Percentiles rank a stretch among this genome's conserved stretches.
Evolutionary conservation across 768 basidiomycete species (phyloP).

Genomic region (Pisolithus albus): DNA sequence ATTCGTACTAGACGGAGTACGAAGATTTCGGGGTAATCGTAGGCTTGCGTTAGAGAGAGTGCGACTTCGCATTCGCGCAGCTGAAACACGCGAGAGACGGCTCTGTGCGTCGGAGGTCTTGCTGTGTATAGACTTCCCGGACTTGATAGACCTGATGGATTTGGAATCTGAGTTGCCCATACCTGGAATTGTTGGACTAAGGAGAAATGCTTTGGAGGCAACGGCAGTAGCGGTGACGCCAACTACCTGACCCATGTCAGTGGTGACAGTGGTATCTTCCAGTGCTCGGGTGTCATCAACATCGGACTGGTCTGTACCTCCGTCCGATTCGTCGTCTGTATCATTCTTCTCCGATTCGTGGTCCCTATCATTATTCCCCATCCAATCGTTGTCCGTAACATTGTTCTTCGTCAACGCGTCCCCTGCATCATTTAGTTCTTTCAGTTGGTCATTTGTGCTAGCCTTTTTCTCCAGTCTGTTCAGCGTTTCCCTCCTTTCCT

Average conservation of each 20-base stretch:
- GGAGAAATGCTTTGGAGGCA: constrained; percentile 30
- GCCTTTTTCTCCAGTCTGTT: constrained; percentile 9
- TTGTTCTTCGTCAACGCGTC: no score
- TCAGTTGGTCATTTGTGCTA: no score
- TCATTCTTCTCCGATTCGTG: constrained; percentile 2
- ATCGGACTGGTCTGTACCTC: constrained; percentile 2
- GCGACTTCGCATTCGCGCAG: constrained; percentile 59
- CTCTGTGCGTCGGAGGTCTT: constrained; percentile 23
- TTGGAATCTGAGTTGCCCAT: constrained; percentile 11
- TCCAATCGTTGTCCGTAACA: no score
- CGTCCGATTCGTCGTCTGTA: constrained; percentile 17
- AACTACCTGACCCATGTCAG: constrained; percentile 27
- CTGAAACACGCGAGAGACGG: constrained; percentile 42
- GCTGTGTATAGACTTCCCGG: constrained; percentile 15
- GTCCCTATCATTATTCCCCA: no score
- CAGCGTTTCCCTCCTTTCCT: constrained; percentile 12
- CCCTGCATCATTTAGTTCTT: no score
- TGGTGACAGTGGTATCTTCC: constrained; percentile 18
- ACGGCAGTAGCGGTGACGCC: constrained; percentile 34
- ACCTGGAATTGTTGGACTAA: constrained; percentile 7
- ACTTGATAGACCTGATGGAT: constrained; percentile 22
- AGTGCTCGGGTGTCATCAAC: constrained; percentile 23
- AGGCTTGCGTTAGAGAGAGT: constrained; percentile 62
- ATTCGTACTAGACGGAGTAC: constrained; percentile 28
- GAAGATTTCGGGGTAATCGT: constrained; percentile 43